A percentile compares a stretch with the other conserved stretches of the same genome.
phyloP scores from a whole-genome alignment of 1,284 basidiomycete genomes.

The Inonotus hispidus region DNA sequence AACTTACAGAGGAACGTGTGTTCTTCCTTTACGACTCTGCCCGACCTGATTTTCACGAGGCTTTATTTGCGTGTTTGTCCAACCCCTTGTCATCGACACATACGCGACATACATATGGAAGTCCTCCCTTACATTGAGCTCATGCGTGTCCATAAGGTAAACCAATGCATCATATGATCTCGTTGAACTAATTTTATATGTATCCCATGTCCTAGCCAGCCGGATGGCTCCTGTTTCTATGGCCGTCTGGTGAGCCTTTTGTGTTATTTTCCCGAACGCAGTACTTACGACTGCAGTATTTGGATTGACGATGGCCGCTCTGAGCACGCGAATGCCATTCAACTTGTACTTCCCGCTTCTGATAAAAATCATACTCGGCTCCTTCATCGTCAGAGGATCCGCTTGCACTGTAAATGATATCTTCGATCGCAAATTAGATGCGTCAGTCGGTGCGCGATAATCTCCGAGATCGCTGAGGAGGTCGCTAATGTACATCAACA shows the following conservation, averaged over 20 bases:
- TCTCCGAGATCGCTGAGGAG: background rate
- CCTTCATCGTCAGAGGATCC: constrained; percentile 9
- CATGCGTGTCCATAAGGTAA: constrained; percentile 16
- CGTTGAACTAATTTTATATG: background rate
- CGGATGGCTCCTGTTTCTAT: constrained; percentile 10
- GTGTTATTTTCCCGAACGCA: too few species aligned
- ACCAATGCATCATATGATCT: background rate
- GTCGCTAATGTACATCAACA: constrained; percentile 20
- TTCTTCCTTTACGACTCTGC: too few species aligned
- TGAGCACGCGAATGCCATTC: background rate
- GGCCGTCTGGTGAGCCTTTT: constrained; percentile 3
- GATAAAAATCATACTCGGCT: constrained; percentile 2
- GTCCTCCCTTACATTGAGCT: constrained; percentile 13
- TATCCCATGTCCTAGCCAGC: background rate
- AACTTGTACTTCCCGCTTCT: background rate
- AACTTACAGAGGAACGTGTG: too few species aligned
- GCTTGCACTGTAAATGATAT: constrained; percentile 23
- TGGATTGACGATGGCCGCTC: constrained; percentile 12
- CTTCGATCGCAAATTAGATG: constrained; percentile 21
- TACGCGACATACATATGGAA: background rate
- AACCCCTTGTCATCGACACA: background rate
- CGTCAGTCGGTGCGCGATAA: constrained; percentile 17
- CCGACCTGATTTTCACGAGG: too few species aligned
- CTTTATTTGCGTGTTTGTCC: too few species aligned
- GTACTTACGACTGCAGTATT: background rate